phyloP scores from a whole-genome alignment of 192 early-diverging fungal genomes.

The Linnemannia hyalina region DNA sequence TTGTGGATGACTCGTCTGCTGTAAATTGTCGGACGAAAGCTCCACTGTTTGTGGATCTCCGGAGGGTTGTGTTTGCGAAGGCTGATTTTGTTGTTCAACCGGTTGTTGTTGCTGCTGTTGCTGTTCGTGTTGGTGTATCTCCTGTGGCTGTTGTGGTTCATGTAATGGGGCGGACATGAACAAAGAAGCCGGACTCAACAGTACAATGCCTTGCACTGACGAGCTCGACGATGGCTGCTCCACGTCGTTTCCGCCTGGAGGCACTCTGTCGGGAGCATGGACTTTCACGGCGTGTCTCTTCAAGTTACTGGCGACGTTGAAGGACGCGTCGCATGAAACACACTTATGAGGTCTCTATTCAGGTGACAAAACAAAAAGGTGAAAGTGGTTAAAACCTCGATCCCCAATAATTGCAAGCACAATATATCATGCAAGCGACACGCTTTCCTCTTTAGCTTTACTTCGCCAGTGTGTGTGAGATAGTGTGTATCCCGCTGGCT shows the following conservation, averaged over 20 bases:
- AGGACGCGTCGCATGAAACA: neutral
- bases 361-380: neutral
- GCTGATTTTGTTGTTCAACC: neutral
- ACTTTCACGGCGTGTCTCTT: slow-evolving; percentile 7
- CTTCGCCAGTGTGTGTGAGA: slow-evolving; percentile 12
- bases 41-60: neutral
- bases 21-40: neutral
- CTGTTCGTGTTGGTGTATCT: neutral
- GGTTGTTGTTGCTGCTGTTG: slow-evolving; percentile 7
- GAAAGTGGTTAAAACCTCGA: neutral
- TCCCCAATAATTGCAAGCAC: neutral
- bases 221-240: neutral
- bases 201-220: neutral
- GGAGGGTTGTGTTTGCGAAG: neutral
- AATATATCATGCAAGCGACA: neutral
- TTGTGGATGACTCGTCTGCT: neutral
- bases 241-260: too few species aligned
- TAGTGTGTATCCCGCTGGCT: slow-evolving; percentile 7
- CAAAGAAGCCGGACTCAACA: neutral
- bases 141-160: neutral
- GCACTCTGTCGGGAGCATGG: neutral
- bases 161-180: neutral
- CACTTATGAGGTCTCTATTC: slow-evolving; percentile 11
- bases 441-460: neutral
- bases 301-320: slow-evolving; percentile 19